Conservation (phyloP, 2,329 filamentous ascomycete genomes). For the Dactylellina parvicollis region DNA sequence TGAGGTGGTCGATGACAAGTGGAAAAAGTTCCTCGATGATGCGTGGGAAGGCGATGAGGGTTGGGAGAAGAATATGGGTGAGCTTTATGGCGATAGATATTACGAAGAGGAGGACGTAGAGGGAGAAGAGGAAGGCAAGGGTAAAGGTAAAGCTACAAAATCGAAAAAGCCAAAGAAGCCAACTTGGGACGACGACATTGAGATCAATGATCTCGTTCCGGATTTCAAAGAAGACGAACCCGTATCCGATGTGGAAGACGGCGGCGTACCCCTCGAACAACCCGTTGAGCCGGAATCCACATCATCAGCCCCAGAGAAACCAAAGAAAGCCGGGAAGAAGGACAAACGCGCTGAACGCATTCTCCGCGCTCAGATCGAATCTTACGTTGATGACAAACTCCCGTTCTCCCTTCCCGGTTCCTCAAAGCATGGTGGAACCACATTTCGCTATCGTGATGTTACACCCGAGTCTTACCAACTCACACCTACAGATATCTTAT, state of each 20-base stretch:
- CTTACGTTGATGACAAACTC: constrained; percentile 48
- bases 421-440: constrained; percentile 62
- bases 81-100: constrained; percentile 88
- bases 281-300: constrained; percentile 57
- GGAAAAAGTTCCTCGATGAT: constrained; percentile 83
- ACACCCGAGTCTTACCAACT: constrained; percentile 90
- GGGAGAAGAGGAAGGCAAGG: constrained; percentile 63
- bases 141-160: constrained; percentile 61
- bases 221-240: constrained; percentile 77
- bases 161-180: constrained; percentile 79
- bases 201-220: constrained; percentile 90
- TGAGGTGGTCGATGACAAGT: constrained; percentile 69
- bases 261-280: constrained; percentile 60
- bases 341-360: constrained; percentile 61
- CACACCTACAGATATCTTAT: constrained; percentile 87
- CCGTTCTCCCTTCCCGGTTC: constrained; percentile 41
- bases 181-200: constrained; percentile 95
- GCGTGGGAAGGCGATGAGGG: constrained; percentile 82
- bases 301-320: constrained; percentile 11
- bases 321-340: constrained; percentile 68
- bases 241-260: constrained; percentile 61
- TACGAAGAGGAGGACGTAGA: constrained; percentile 73
- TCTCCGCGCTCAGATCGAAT: constrained; percentile 48
- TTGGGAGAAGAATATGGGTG: constrained; percentile 91
- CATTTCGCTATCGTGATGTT: constrained; percentile 93